A percentile compares a stretch with the other conserved stretches of the same genome.
Conservation (phyloP, 495 filamentous ascomycete species). For the Penicillium pulvis region DNA sequence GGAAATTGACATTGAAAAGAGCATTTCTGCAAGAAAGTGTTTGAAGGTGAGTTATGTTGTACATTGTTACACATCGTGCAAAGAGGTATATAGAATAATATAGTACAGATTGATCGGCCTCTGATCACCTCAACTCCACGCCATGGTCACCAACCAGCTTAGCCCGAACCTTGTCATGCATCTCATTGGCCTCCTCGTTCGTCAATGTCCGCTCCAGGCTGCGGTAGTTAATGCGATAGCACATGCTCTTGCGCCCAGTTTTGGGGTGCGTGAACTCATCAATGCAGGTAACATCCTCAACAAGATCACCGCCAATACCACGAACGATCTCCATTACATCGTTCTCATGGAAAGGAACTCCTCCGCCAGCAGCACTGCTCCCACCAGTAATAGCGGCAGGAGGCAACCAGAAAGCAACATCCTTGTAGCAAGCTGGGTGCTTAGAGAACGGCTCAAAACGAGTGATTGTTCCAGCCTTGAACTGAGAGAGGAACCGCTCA, state of each 20-base stretch:
- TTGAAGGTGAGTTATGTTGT: background rate
- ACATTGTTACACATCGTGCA: background rate
- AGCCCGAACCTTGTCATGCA: slow-evolving; percentile 67
- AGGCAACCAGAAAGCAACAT: slow-evolving; percentile 90
- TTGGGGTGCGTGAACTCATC: slow-evolving; percentile 92
- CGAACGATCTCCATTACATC: slow-evolving; percentile 95
- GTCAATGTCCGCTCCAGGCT: slow-evolving; percentile 87
- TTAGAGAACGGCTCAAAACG: slow-evolving; percentile 86
- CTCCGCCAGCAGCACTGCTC: slow-evolving; percentile 54
- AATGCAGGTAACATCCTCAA: slow-evolving; percentile 80
- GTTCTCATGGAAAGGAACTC: slow-evolving; percentile 78
- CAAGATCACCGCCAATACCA: slow-evolving; percentile 73
- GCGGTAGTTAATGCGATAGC: slow-evolving; percentile 90
- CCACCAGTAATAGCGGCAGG: slow-evolving; percentile 44
- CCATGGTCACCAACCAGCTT: slow-evolving; percentile 68
- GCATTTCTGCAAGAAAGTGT: background rate
- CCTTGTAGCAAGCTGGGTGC: slow-evolving; percentile 83
- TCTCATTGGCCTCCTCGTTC: slow-evolving; percentile 71
- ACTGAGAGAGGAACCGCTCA: slow-evolving; percentile 78
- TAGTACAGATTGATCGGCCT: slow-evolving; percentile 12
- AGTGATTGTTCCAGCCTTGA: slow-evolving; percentile 65
- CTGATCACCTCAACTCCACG: slow-evolving; percentile 73
- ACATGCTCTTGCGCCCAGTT: slow-evolving; percentile 77
- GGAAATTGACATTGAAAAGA: background rate
- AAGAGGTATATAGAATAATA: slow-evolving; percentile 12